Base-by-base conservation (phyloP, 1,284 basidiomycete species). In the Cutaneotrichosporon cavernicola region DNA sequence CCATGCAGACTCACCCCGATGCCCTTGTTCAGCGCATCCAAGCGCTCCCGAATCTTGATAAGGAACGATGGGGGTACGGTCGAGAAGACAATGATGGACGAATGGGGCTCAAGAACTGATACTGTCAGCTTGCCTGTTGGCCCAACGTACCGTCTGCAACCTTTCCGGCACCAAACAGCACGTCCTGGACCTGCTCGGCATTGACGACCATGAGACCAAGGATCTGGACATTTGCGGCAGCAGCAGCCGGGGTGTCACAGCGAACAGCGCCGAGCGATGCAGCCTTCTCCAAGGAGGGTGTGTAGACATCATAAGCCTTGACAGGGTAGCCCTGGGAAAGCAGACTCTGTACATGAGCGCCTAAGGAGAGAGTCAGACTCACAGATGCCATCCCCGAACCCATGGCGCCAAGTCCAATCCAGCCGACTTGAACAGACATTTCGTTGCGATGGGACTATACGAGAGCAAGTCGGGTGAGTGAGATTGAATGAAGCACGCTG, bases 131-230 rank as follows among this genome's bases (percentile, higher is more conserved):
- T n/a, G 10, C 9, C 31, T 10, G 13, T 18, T 34, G 30, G 4
- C 31, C 40, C 18, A 18, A 63, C 69, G 55, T 49, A 75, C 74
- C 68, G 5, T 72, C 65, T 4, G 75, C 73, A 8, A 76, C 73
- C 22, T 63, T 56, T 1, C 68, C 70, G 1, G 62, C 34, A 13
- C 76, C 76, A 56, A 78, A 76, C 26, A 78, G 64, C 11, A 76
- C 62, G 38, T 76, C 75, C 38, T 74, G 72, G 2, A 77, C 76
- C 53, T 80, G 78, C 14, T 56, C 61, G 14, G 73, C 70, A 56
- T 74, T 77, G 58, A 80, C 75, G 4, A 80, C 76, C 78, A 80
- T 80, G 40, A 80, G 65, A 5, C 69, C 73, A n/a, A 80, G 60
- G 9, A 76, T 70, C 26, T 74, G 61, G 16, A 72, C 72, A 11